A percentile compares a stretch with the other conserved stretches of the same genome.
Conservation (phyloP, 257 asterid species). For the Solanum arcanum region DNA sequence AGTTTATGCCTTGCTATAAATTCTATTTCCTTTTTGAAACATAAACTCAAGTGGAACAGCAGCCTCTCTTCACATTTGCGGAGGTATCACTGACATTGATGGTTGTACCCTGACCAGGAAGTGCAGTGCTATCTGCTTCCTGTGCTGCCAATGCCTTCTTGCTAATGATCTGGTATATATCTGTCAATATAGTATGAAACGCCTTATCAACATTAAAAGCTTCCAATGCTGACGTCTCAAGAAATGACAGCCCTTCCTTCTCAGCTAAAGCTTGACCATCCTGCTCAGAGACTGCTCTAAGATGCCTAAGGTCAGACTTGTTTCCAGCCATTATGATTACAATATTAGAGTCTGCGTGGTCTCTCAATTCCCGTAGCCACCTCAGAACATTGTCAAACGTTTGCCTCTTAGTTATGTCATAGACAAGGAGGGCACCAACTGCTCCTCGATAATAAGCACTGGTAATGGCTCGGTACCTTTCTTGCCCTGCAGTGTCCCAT, state of each 20-base stretch:
- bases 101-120: constrained; percentile 65
- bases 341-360: constrained; percentile 73
- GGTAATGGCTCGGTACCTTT: constrained; percentile 73
- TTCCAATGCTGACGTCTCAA: constrained; percentile 74
- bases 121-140: constrained; percentile 45
- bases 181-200: constrained; percentile 56
- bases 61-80: constrained; percentile 43
- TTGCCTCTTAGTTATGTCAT: constrained; percentile 70
- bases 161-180: constrained; percentile 59
- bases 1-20: constrained; percentile 11
- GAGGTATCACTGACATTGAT: constrained; percentile 45
- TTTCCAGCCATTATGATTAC: constrained; percentile 78
- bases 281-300: constrained; percentile 50
- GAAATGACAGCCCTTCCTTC: constrained; percentile 74
- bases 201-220: constrained; percentile 62
- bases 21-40: constrained; percentile 1
- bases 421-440: constrained; percentile 74
- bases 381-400: constrained; percentile 67
- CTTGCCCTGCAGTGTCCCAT: constrained; percentile 90
- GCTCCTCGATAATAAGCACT: constrained; percentile 88
- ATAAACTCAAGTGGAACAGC: constrained; percentile 51
- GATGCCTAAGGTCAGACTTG: constrained; percentile 76
- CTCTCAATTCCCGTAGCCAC: constrained; percentile 80
- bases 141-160: constrained; percentile 85
- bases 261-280: constrained; percentile 69